These are phyloP conservation scores for Aspergillus brasiliensis DNA, from an alignment of 2,329 filamentous ascomycete species.

Conservation along the genomic window DNA sequence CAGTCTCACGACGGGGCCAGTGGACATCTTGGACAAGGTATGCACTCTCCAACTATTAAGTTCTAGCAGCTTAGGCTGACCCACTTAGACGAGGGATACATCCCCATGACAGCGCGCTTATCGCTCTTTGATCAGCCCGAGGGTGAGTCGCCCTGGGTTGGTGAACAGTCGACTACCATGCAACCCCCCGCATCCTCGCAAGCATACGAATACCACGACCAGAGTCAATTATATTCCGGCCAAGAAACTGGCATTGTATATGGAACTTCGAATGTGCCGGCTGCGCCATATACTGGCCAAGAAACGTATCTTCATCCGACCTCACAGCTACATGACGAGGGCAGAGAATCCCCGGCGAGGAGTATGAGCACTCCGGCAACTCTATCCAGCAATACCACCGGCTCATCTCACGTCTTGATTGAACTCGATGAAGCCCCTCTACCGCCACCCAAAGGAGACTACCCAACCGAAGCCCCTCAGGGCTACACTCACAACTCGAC, in stretches of 20 bases:
- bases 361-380: slow-evolving; percentile 24
- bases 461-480: slow-evolving; percentile 7
- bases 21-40: slow-evolving; percentile 36
- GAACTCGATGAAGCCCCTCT: slow-evolving; percentile 27
- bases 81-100: slow-evolving; percentile 37
- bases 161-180: slow-evolving; percentile 19
- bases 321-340: slow-evolving; percentile 13
- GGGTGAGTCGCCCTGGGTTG: slow-evolving; percentile 32
- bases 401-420: slow-evolving; percentile 37
- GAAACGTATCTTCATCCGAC: slow-evolving; percentile 7
- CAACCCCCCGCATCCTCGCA: slow-evolving; percentile 14
- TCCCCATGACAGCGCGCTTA: slow-evolving; percentile 43
- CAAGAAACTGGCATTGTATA: slow-evolving; percentile 18
- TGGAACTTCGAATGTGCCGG: slow-evolving; percentile 6
- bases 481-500: background rate
- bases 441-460: slow-evolving; percentile 8
- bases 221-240: slow-evolving; percentile 12
- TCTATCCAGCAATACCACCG: slow-evolving; percentile 29
- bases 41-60: background rate
- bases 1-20: slow-evolving; percentile 23
- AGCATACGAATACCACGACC: slow-evolving; percentile 2
- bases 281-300: background rate
- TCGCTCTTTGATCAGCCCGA: slow-evolving; percentile 37
- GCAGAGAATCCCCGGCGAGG: slow-evolving; percentile 20
- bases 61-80: slow-evolving; percentile 16